A percentile compares a stretch with the other conserved stretches of the same genome.
Evolutionary conservation across 148 eudicot species (phyloP).

Genomic region (Chenopodium berlandieri): DNA sequence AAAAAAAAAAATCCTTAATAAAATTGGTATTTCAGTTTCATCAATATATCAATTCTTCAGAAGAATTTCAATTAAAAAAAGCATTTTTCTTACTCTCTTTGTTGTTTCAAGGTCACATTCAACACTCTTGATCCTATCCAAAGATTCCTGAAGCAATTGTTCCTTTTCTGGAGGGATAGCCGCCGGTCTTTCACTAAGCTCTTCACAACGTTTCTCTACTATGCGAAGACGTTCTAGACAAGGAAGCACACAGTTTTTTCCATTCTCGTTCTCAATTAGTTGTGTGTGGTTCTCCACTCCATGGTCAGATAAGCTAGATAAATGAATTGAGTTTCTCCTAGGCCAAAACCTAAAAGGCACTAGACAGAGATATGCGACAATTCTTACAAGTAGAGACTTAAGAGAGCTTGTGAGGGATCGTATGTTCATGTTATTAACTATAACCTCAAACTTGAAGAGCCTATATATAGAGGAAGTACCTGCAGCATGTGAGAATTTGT

Average conservation of each 20-base stretch:
- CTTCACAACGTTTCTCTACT: slow-evolving; percentile 54
- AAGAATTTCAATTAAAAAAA: too few species aligned
- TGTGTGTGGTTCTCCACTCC: slow-evolving; percentile 26
- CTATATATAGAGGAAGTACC: slow-evolving; percentile 34
- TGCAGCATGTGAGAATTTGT: slow-evolving; percentile 12
- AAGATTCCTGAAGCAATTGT: slow-evolving; percentile 56
- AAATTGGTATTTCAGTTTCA: too few species aligned
- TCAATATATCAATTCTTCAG: too few species aligned
- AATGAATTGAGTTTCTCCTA: slow-evolving; percentile 40
- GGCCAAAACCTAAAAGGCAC: slow-evolving; percentile 41
- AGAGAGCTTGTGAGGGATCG: slow-evolving; percentile 32
- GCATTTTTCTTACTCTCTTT: slow-evolving; percentile 44
- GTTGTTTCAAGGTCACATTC: slow-evolving; percentile 73
- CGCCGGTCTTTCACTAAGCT: slow-evolving; percentile 54
- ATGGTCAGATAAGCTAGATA: slow-evolving; percentile 39
- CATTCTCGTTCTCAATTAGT: slow-evolving; percentile 27
- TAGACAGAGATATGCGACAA: slow-evolving; percentile 28
- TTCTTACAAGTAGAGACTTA: slow-evolving; percentile 32
- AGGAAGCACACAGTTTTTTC: slow-evolving; percentile 32
- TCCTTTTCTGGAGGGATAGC: slow-evolving; percentile 67
- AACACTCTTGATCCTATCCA: slow-evolving; percentile 67
- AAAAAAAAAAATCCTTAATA: too few species aligned
- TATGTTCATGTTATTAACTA: slow-evolving; percentile 34
- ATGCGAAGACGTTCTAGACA: slow-evolving; percentile 62
- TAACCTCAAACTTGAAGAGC: slow-evolving; percentile 34